A percentile compares a stretch with the other conserved stretches of the same genome.
Conservation (phyloP, 441 rosid species). For the Adansonia madagascariensis region DNA sequence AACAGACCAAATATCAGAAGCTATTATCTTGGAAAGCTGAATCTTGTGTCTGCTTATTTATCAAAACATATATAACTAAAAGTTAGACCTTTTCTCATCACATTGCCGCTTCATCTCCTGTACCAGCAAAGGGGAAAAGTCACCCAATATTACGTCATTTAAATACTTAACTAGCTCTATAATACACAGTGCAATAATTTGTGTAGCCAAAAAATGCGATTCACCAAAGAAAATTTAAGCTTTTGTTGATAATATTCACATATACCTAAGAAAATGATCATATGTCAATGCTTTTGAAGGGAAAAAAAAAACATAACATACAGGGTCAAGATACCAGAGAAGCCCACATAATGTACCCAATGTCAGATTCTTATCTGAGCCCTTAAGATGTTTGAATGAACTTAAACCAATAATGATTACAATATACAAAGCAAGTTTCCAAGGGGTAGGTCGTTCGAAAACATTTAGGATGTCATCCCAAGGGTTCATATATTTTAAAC, state of each 20-base stretch:
- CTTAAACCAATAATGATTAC: neutral
- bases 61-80: constrained; percentile 13
- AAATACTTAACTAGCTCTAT: constrained; percentile 21
- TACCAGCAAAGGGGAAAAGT: constrained; percentile 31
- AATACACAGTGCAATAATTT: neutral
- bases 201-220: neutral
- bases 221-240: constrained; percentile 13
- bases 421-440: neutral
- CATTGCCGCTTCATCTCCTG: constrained; percentile 81
- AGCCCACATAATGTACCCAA: neutral
- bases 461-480: constrained; percentile 7
- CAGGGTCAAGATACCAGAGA: neutral
- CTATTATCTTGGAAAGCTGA: constrained; percentile 22
- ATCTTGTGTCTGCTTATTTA: constrained; percentile 1
- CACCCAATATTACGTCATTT: constrained; percentile 19
- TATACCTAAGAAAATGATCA: neutral
- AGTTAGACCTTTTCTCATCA: constrained; percentile 66
- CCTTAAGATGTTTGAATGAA: constrained; percentile 8
- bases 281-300: neutral
- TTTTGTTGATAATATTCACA: constrained; percentile 2
- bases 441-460: neutral
- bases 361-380: neutral
- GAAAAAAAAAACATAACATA: neutral
- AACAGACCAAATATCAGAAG: constrained; percentile 26
- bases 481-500: constrained; percentile 13